A percentile compares a stretch with the other conserved stretches of the same genome.
Evolutionary conservation across 192 early-diverging fungal genomes (phyloP).

Genomic region (Umbelopsis ramanniana): DNA sequence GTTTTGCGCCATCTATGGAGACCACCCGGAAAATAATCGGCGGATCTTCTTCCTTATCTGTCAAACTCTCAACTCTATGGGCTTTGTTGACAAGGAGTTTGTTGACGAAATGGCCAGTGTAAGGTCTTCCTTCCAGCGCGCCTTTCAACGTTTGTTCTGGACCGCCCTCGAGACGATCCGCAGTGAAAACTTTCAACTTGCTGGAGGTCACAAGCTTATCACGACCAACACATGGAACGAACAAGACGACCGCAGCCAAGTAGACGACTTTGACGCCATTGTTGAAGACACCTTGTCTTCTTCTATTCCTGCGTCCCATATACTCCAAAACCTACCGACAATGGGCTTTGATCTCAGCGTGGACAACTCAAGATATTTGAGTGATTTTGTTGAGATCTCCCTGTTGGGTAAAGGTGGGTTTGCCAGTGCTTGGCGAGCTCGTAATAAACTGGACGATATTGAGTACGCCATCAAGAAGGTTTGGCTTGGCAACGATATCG

Average conservation of each 20-base stretch:
- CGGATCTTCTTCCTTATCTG: slow-evolving; percentile 88
- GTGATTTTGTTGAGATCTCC: slow-evolving; percentile 82
- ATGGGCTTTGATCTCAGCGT: slow-evolving; percentile 44
- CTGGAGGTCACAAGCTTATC: slow-evolving; percentile 9
- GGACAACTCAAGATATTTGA: slow-evolving; percentile 70
- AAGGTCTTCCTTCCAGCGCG: slow-evolving; percentile 82
- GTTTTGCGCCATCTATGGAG: slow-evolving; percentile 88
- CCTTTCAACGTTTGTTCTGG: slow-evolving; percentile 83
- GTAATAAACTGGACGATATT: slow-evolving; percentile 87
- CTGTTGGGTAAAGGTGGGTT: slow-evolving; percentile 92
- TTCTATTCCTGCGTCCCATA: not conserved
- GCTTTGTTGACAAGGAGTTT: slow-evolving; percentile 74
- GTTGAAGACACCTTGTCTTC: not conserved
- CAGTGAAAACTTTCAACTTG: slow-evolving; percentile 37
- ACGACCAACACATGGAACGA: slow-evolving; percentile 8
- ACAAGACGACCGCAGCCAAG: not conserved
- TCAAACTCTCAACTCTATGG: slow-evolving; percentile 83
- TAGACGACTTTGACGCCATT: not conserved
- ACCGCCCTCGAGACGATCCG: slow-evolving; percentile 77
- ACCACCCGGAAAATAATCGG: slow-evolving; percentile 82
- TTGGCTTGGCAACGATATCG: slow-evolving; percentile 53
- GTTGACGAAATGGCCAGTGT: slow-evolving; percentile 77
- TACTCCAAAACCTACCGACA: not conserved
- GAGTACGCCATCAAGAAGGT: slow-evolving; percentile 94
- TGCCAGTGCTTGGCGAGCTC: slow-evolving; percentile 81